phyloP scores from a whole-genome alignment of 2,329 filamentous ascomycete genomes.

The Xylaria sp. region DNA sequence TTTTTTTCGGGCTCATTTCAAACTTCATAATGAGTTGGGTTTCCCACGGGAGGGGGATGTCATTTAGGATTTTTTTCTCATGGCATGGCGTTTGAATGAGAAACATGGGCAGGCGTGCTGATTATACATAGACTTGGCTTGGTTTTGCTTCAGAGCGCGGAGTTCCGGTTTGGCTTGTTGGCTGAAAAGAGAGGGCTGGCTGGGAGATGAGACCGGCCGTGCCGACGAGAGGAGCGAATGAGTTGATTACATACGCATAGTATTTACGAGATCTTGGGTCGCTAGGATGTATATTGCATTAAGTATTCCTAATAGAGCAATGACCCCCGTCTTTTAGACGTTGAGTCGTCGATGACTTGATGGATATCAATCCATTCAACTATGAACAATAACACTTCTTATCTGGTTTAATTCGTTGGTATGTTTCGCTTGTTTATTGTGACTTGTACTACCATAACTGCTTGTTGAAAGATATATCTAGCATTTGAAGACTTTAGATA shows the following conservation, averaged over 20 bases:
- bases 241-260: background rate
- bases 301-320: slow-evolving; percentile 10
- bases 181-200: background rate
- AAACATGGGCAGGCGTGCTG: slow-evolving; percentile 6
- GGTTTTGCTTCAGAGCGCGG: slow-evolving; percentile 29
- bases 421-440: background rate
- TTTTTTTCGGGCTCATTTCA: background rate
- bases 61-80: background rate
- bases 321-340: background rate
- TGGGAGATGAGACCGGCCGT: background rate
- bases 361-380: background rate
- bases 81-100: slow-evolving; percentile 6
- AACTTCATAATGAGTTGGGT: background rate
- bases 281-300: slow-evolving; percentile 14
- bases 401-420: background rate
- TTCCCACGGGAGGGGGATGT: background rate
- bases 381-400: background rate
- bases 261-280: background rate
- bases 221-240: background rate
- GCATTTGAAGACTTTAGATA: background rate
- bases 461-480: too few species aligned
- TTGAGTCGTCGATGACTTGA: background rate
- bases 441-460: background rate
- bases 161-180: slow-evolving; percentile 18
- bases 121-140: slow-evolving; percentile 21